phyloP scores from a whole-genome alignment of 305 asterid species.

The Fraxinus paxiana region DNA sequence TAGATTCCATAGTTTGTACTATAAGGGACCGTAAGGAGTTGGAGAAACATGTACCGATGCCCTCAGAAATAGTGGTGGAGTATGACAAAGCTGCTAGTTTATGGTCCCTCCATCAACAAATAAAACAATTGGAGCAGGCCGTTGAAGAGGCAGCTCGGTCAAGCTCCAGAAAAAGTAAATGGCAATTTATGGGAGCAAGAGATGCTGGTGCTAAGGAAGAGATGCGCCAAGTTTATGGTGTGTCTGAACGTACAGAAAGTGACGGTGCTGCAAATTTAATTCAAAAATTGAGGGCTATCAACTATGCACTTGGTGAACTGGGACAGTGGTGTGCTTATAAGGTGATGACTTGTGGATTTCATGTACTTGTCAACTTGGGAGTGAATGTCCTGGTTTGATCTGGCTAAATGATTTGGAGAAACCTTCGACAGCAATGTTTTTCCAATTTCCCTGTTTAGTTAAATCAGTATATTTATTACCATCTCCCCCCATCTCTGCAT shows the following conservation, averaged over 20 bases:
- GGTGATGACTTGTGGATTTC: slow-evolving; percentile 41
- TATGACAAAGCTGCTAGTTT: slow-evolving; percentile 93
- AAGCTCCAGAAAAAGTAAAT: slow-evolving; percentile 92
- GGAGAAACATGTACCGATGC: slow-evolving; percentile 98
- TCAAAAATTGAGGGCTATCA: slow-evolving; percentile 94
- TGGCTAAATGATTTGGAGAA: background rate
- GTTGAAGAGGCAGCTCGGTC: slow-evolving; percentile 93
- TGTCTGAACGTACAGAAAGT: slow-evolving; percentile 97
- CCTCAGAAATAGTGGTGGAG: slow-evolving; percentile 87
- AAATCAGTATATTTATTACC: background rate
- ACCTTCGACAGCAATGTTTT: slow-evolving; percentile 11
- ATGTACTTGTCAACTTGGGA: slow-evolving; percentile 2
- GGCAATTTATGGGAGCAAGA: slow-evolving; percentile 99
- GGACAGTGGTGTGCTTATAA: slow-evolving; percentile 99
- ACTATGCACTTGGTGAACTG: slow-evolving; percentile 95
- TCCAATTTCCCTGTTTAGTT: slow-evolving; percentile 9
- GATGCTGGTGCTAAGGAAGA: slow-evolving; percentile 98
- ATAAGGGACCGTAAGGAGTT: slow-evolving; percentile 92
- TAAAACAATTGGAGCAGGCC: slow-evolving; percentile 86
- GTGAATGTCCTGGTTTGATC: slow-evolving; percentile 12
- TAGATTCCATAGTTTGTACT: slow-evolving; percentile 87
- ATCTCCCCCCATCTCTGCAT: slow-evolving; percentile 3
- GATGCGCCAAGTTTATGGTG: slow-evolving; percentile 94
- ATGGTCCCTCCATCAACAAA: slow-evolving; percentile 95
- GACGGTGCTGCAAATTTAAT: slow-evolving; percentile 97